These are phyloP conservation scores for Tolypocladium nubicola DNA, from an alignment of 2,329 filamentous ascomycete genomes.

Conservation along the genomic window DNA sequence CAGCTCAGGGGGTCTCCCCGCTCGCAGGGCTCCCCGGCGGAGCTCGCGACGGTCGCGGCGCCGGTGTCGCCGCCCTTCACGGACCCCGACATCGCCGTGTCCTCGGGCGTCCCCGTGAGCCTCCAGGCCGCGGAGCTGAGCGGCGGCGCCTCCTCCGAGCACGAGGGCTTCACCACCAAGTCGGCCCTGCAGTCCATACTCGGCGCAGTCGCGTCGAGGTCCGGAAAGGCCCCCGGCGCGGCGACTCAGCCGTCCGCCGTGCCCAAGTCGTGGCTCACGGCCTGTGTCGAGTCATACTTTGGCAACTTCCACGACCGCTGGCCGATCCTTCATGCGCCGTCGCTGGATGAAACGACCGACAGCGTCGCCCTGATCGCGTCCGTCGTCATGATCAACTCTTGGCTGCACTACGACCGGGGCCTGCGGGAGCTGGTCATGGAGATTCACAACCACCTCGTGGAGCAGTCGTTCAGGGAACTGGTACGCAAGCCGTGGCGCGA, in stretches of 20 bases:
- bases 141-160: not conserved
- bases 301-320: conserved; percentile 28
- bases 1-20: not conserved
- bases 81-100: not conserved
- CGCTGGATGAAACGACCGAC: conserved; percentile 18
- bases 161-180: not conserved
- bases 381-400: conserved; percentile 27
- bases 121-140: not conserved
- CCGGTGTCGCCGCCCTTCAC: not conserved
- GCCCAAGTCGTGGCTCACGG: conserved; percentile 10
- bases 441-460: conserved; percentile 21
- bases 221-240: not conserved
- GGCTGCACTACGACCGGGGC: conserved; percentile 19
- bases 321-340: conserved; percentile 28
- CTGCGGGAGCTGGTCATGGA: conserved; percentile 15
- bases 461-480: conserved; percentile 15
- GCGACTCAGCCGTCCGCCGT: conserved; percentile 2
- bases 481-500: conserved; percentile 9
- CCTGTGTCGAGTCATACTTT: conserved; percentile 22
- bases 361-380: conserved; percentile 15
- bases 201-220: not conserved
- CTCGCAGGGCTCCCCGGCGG: not conserved
- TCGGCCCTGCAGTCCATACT: conserved; percentile 4
- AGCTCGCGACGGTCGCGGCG: not conserved
- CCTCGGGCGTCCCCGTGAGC: not conserved